Evolutionary conservation across 768 basidiomycete genomes (phyloP), one percentile per base, ranked within the genome.

Genomic region (Neoboletus subvelutipes): DNA sequence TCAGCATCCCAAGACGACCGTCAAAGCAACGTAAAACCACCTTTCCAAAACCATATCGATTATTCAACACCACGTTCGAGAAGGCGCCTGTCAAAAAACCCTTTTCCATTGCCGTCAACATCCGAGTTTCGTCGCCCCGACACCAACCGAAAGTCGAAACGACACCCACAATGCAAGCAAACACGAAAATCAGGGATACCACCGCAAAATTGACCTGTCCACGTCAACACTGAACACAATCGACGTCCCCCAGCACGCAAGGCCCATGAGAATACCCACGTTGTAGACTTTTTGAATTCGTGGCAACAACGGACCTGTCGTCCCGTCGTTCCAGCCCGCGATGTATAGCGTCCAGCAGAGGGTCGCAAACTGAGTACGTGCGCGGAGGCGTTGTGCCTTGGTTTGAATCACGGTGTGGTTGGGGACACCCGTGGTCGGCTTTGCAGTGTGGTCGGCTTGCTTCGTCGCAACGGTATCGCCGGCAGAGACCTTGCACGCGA

Each of bases 181-280:
- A 71, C 10, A 79, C 76, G 57, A 77, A 80, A 8, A 79, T 66
- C 17, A 80, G 54, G 26, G 79, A 79, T 4, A 79, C 78, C 28
- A 71, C 61, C 2, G 68, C 63, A 58, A 74, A 79, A 22, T 72
- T 69, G 45, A 78, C 64, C 78, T 77, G 50, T 55, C 20, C 41
- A 31, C 11, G 33, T 63, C 50, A 63, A 40, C 15, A 45, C 10
- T 15, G 7, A 39, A 31, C 36, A 40, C 45, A 20, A 12, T 18
- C 11, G 18, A 43, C 33, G n/a, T 9, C 13, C 6, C 39, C 11
- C 12, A 24, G 36, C 18, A 37, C 2, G 18, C 49, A 50, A n/a
- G 22, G 20, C 13, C 8, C 22, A 6, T 6, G 26, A 46, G 5
- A 34, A 39, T 12, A 66, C 68, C 3, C 46, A 76, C 76, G 34